Conservation (phyloP, 208 protist genomes). For the Naegleria fowleri region DNA sequence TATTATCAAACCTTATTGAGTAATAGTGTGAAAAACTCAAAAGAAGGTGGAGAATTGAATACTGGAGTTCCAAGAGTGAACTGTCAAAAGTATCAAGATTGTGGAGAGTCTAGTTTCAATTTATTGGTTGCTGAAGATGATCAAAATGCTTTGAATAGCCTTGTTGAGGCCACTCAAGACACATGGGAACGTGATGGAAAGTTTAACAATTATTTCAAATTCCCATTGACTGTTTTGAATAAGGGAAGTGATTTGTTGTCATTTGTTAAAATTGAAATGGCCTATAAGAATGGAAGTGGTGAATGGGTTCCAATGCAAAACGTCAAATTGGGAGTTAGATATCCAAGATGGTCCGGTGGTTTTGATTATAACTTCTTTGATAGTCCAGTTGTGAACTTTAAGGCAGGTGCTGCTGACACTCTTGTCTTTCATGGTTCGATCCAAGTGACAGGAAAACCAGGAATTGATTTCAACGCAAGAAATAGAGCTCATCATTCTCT, state of each 20-base stretch:
- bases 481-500: not conserved
- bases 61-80: not conserved
- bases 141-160: not conserved
- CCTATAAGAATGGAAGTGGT: not conserved
- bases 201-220: not conserved
- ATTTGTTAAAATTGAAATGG: conserved; percentile 1
- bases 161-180: not conserved
- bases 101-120: not conserved
- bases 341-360: not conserved
- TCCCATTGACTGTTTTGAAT: not conserved
- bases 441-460: not conserved
- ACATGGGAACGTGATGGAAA: not conserved
- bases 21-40: not conserved
- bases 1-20: not conserved
- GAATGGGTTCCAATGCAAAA: not conserved
- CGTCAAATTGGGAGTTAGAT: not conserved
- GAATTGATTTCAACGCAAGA: not conserved
- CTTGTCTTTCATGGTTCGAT: not conserved
- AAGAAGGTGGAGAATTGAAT: not conserved
- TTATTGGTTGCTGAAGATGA: not conserved
- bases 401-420: not conserved
- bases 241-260: not conserved
- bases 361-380: not conserved
- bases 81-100: not conserved
- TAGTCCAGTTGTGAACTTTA: not conserved